Base-by-base conservation (phyloP, 371 early-diverging fungal species). In the Enterocytospora artemiae region DNA sequence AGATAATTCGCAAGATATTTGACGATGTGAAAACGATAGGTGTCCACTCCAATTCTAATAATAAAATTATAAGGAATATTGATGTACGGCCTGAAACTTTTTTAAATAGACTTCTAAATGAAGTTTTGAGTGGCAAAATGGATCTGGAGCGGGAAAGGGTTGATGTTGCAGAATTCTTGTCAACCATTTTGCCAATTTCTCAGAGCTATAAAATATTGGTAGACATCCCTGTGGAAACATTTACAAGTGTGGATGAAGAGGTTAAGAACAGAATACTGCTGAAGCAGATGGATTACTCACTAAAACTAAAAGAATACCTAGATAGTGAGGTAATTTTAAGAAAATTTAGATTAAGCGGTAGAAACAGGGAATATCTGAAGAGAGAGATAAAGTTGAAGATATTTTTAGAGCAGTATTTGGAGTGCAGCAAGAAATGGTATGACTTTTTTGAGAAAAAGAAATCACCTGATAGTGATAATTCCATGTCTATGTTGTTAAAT, bases 151-250 rank as follows among this genome's bases (percentile, higher is more conserved):
- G 53, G 27, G 66, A 77, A 54, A 52, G 79, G 39, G 45, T 76
- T 20, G 31, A 59, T 24, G 50, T 74, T n/a, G 65, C 70, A 20
- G 56, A 69, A 27, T 31, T 59, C 12, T 50, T 79, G 4, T 74
- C 68, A 46, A 50, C 60, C 4, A 73, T 58, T 41, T n/a, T n/a
- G n/a, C n/a, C n/a, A n/a, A 63, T 52, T 49, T 39, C 65, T 28
- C 14, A 14, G 22, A 22, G 33, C n/a, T 43, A 77, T 33, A 50
- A 59, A 36, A 37, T 59, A 33, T 56, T 77, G 28, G 66, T 67
- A 41, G 48, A 64, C 34, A 67, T 79, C 5, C 71, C 77, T 25
- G 53, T 77, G 18, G 79, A 79, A 48, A 79, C 79, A 43, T 79
- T 79, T 63, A 70, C 72, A 14, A 55, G 59, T 5, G 33, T 79